Evolutionary conservation across 2,329 filamentous ascomycete genomes (phyloP).

Genomic region (Ramularia collo-cygni): DNA sequence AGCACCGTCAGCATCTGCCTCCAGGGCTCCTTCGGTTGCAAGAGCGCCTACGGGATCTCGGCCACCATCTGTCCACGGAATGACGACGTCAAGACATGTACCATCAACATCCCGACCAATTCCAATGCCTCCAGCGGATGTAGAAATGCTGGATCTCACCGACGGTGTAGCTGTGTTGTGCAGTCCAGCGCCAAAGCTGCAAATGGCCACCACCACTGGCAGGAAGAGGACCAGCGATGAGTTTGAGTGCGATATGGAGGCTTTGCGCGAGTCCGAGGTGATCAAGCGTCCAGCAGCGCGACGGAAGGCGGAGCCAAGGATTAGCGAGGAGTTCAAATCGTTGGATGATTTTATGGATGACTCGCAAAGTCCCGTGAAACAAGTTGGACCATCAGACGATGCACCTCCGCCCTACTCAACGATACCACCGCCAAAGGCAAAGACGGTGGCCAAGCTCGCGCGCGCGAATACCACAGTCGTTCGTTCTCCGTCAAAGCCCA

Average conservation of each 20-base stretch:
- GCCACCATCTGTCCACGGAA: no score
- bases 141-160: conserved; percentile 32
- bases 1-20: neutral
- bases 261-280: conserved; percentile 6
- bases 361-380: conserved; percentile 11
- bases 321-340: conserved; percentile 30
- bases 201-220: conserved; percentile 10
- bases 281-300: conserved; percentile 6
- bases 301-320: conserved; percentile 3
- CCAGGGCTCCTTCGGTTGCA: neutral
- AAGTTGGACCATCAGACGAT: conserved; percentile 12
- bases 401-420: conserved; percentile 42
- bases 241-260: conserved; percentile 26
- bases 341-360: conserved; percentile 34
- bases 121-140: conserved; percentile 4
- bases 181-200: conserved; percentile 17
- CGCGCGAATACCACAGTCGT: neutral
- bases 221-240: conserved; percentile 45
- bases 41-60: neutral
- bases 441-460: conserved; percentile 1
- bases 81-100: conserved; percentile 2
- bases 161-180: conserved; percentile 19
- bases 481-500: conserved; percentile 4
- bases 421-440: conserved; percentile 24
- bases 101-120: conserved; percentile 4